Conservation (phyloP, 371 early-diverging fungal genomes). For the Apophysomyces ossiformis region DNA sequence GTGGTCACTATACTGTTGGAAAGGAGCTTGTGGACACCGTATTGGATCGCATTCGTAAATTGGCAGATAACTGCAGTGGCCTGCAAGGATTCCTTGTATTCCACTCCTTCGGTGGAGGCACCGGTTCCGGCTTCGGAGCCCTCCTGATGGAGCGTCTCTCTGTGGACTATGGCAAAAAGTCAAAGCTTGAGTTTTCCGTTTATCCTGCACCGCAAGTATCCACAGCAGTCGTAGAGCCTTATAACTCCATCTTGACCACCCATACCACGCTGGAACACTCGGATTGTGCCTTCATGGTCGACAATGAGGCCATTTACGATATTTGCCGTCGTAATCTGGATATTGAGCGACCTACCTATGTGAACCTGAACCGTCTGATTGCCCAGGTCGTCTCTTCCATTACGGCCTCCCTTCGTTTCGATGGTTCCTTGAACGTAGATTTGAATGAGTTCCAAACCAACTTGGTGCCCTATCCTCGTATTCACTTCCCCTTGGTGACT, state of each 20-base stretch:
- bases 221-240: slow-evolving; percentile 98
- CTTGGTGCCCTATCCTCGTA: slow-evolving; percentile 95
- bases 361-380: too few relatives aligned
- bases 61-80: slow-evolving; percentile 98
- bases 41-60: slow-evolving; percentile 96
- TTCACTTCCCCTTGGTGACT: slow-evolving; percentile 95
- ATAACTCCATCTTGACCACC: slow-evolving; percentile 96
- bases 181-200: slow-evolving; percentile 97
- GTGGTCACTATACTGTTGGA: slow-evolving; percentile 99
- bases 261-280: slow-evolving; percentile 97
- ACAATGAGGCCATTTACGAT: slow-evolving; percentile 96
- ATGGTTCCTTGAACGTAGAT: slow-evolving; percentile 95
- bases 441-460: slow-evolving; percentile 97
- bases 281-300: slow-evolving; percentile 92
- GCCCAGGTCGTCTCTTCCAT: too few relatives aligned
- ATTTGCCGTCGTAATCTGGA: slow-evolving; percentile 27
- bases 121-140: slow-evolving; percentile 99
- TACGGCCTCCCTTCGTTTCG: slow-evolving; percentile 98
- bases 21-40: slow-evolving; percentile 98
- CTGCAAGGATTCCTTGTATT: slow-evolving; percentile 97
- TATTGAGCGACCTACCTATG: too few relatives aligned
- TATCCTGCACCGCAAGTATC: slow-evolving; percentile 99
- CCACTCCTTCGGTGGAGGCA: slow-evolving; percentile 99
- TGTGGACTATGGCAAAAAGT: slow-evolving; percentile 52
- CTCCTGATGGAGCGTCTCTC: slow-evolving; percentile 96